Percentiles rank a stretch among this genome's conserved stretches.
Evolutionary conservation across 2,329 filamentous ascomycete species (phyloP).

Genomic region (Pseudogymnoascus sp.): DNA sequence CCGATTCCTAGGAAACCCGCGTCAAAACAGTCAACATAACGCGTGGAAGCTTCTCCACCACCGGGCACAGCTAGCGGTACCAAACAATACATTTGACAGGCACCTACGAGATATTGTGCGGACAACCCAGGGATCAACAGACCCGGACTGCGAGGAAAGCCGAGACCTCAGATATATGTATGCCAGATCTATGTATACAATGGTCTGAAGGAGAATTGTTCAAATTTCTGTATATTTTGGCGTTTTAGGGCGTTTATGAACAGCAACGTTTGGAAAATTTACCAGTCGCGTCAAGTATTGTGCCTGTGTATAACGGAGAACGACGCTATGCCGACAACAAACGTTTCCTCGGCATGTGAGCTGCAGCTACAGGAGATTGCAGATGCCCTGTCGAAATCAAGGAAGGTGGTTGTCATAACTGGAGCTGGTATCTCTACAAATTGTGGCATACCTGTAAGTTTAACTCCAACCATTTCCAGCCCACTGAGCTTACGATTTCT

Average conservation of each 20-base stretch:
- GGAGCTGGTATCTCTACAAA: slow-evolving; percentile 71
- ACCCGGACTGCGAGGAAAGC: background rate
- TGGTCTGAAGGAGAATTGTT: background rate
- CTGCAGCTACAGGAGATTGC: slow-evolving; percentile 54
- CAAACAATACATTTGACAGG: background rate
- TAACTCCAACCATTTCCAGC: background rate
- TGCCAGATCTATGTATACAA: background rate
- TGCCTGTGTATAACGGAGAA: background rate
- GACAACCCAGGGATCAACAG: background rate
- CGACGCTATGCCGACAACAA: slow-evolving; percentile 26
- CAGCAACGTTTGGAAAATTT: background rate
- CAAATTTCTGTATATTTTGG: background rate
- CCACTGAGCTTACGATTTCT: slow-evolving; percentile 17
- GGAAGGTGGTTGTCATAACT: slow-evolving; percentile 64
- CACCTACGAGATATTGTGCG: background rate
- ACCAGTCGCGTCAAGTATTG: background rate
- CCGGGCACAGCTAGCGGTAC: background rate
- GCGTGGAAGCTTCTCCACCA: background rate
- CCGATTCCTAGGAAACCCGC: background rate
- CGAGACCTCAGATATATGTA: background rate
- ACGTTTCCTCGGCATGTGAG: slow-evolving; percentile 22
- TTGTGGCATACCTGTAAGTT: slow-evolving; percentile 62
- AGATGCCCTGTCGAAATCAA: slow-evolving; percentile 55
- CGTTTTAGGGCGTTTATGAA: background rate
- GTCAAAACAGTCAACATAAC: background rate